Evolutionary conservation across 441 rosid genomes (phyloP).

Genomic region (Viola pubescens): DNA sequence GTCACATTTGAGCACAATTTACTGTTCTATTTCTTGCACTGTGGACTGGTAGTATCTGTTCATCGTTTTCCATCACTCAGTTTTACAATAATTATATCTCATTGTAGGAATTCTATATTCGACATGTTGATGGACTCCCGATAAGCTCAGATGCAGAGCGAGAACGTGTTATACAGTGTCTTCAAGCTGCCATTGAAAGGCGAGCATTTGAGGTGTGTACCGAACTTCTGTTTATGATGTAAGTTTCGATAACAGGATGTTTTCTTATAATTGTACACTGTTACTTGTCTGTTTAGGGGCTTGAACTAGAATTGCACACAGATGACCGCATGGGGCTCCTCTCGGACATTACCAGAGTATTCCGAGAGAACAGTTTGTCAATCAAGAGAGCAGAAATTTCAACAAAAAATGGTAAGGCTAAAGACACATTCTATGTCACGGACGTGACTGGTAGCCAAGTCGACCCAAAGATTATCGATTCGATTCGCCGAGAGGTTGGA

Average conservation of each 20-base stretch:
- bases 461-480: constrained; percentile 52
- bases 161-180: constrained; percentile 77
- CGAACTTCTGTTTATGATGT: not conserved
- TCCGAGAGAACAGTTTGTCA: constrained; percentile 73
- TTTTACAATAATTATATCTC: constrained; percentile 11
- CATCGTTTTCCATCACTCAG: no score
- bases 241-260: constrained; percentile 3
- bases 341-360: constrained; percentile 76
- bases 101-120: constrained; percentile 79
- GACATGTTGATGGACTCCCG: constrained; percentile 88
- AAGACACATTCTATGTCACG: constrained; percentile 70
- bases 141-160: constrained; percentile 84
- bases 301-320: constrained; percentile 67
- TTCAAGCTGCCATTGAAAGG: constrained; percentile 90
- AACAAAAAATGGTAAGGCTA: constrained; percentile 57
- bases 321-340: constrained; percentile 79
- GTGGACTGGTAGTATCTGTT: no score
- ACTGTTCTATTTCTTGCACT: not conserved
- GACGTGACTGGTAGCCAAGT: constrained; percentile 69
- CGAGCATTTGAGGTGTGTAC: constrained; percentile 59
- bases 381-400: constrained; percentile 79
- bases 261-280: not conserved
- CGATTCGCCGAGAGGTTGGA: constrained; percentile 59
- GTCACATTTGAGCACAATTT: constrained; percentile 8
- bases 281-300: constrained; percentile 39